Conservation (phyloP, 2,329 filamentous ascomycete species). For the Phialophora chinensis region DNA sequence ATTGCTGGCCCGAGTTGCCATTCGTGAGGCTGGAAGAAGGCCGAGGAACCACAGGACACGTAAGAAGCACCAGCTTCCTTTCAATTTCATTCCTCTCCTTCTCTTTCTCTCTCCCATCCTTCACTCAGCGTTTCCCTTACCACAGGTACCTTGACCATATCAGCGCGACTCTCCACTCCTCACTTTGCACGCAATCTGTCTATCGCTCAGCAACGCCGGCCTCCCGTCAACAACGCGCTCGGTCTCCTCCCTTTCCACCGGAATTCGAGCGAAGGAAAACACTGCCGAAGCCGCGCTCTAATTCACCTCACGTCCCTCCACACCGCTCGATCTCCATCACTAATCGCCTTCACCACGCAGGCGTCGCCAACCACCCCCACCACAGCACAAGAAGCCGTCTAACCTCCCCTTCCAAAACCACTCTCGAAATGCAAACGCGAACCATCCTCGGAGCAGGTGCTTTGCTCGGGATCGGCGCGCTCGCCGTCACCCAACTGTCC, state of each 20-base stretch:
- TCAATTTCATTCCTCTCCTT: conserved; percentile 9
- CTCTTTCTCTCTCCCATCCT: conserved; percentile 14
- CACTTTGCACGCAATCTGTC: not conserved
- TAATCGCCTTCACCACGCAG: conserved; percentile 1
- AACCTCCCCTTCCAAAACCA: not conserved
- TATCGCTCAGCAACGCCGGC: not conserved
- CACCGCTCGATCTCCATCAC: not conserved
- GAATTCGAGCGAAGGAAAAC: conserved; percentile 1
- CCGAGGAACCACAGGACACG: conserved; percentile 8
- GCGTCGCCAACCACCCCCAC: not conserved
- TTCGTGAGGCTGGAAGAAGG: conserved; percentile 5
- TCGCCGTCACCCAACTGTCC: conserved; percentile 37
- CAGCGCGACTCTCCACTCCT: conserved; percentile 9
- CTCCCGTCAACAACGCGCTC: not conserved
- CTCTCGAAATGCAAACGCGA: conserved; percentile 34
- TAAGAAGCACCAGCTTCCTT: conserved; percentile 4
- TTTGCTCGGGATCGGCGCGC: conserved; percentile 33
- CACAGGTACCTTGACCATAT: conserved; percentile 1
- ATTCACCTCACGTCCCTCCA: not conserved
- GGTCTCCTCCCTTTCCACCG: not conserved
- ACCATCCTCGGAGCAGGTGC: conserved; percentile 33
- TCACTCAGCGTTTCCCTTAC: not conserved
- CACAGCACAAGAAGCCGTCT: conserved; percentile 1
- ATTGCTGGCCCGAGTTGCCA: conserved; percentile 10
- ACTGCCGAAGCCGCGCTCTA: not conserved